Base-by-base conservation (phyloP, 2,329 filamentous ascomycete species). In the Lachnellula subtilissima region DNA sequence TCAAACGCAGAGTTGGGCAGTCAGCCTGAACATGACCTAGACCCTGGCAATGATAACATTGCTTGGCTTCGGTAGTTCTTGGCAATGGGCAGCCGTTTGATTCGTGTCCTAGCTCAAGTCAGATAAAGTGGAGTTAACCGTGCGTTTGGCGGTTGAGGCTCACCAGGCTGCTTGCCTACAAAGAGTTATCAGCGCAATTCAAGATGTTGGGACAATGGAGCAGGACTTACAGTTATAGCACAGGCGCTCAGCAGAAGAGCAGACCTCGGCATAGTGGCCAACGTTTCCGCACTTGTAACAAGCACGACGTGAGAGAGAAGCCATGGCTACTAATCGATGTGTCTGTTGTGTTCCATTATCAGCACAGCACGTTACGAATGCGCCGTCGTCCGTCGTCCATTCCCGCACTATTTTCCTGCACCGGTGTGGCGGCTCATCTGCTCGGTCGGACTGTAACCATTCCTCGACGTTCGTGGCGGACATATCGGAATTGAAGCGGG, bases 31-130 rank as follows among this genome's bases (percentile, higher is more conserved):
- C 94, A 73, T 99, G 94, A 65, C 94, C 94, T 60, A 97, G 84
- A 57, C 94, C 94, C 80, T 97, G 94, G 82, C 94, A 99, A 79
- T 97, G 94, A 75, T 99, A 99, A 85, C 94, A 99, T 82, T 99
- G 94, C 86, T 99, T 99, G 52, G 91, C 91, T 78, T 99, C 94
- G 63, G 94, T 97, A 60, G 93, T 97, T 75, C 94, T 88, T 70
- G 94, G 94, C 71, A 93, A 87, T 68, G 94, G 94, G 83, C 94
- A 99, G 74, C 88, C 89, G 78, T 96, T 97, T 65, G 93, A 97
- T 80, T 99, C 94, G 76, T 99, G 94, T 73, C 91, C 88, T 32
- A 32, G 28, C 9, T 32, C 28, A 32, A 32, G 28, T 32, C 9
- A 35, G 47, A 56, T 46, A 50, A 48, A 37, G 15, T 9, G 17